Conservation (phyloP, 1,139 yeast species). For the Kodamaea fungicola region DNA sequence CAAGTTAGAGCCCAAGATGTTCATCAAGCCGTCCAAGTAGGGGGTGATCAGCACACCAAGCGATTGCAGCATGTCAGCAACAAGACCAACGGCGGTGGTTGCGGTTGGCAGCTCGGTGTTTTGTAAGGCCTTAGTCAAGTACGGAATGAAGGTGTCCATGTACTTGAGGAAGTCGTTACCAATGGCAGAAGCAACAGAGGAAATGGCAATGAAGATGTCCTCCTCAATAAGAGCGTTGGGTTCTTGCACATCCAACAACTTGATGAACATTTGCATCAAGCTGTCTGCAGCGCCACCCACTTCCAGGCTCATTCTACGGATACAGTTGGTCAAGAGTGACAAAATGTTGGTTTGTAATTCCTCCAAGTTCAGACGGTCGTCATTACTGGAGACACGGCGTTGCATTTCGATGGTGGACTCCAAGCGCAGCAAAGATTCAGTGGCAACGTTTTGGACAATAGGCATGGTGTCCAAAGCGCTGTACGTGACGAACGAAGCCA, state of each 20-base stretch:
- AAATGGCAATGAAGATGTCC: conserved; percentile 87
- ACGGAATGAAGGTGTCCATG: conserved; percentile 81
- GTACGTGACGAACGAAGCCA: conserved; percentile 75
- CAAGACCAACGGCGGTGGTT: conserved; percentile 87
- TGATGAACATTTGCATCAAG: conserved; percentile 80
- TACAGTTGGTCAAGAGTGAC: conserved; percentile 82
- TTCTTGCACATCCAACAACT: conserved; percentile 56
- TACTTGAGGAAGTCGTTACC: conserved; percentile 69
- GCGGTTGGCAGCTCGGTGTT: conserved; percentile 83
- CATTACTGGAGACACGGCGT: conserved; percentile 53
- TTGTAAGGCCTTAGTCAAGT: conserved; percentile 68
- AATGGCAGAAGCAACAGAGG: conserved; percentile 81
- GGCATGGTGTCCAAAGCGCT: conserved; percentile 71
- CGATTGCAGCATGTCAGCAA: conserved; percentile 96
- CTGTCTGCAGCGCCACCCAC: conserved; percentile 72
- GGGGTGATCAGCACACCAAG: conserved; percentile 70
- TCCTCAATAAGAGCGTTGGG: conserved; percentile 85
- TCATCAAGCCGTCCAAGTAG: conserved; percentile 80
- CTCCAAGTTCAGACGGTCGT: conserved; percentile 74
- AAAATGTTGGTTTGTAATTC: conserved; percentile 86
- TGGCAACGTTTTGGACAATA: conserved; percentile 67
- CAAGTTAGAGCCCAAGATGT: conserved; percentile 69
- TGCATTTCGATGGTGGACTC: conserved; percentile 60
- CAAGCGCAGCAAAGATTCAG: conserved; percentile 69
- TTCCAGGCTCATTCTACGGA: conserved; percentile 73